Percentiles rank a stretch among this genome's conserved stretches.
These are phyloP conservation scores for Thelephora terrestris DNA, from an alignment of 1,284 basidiomycete species.

Conservation along the genomic window DNA sequence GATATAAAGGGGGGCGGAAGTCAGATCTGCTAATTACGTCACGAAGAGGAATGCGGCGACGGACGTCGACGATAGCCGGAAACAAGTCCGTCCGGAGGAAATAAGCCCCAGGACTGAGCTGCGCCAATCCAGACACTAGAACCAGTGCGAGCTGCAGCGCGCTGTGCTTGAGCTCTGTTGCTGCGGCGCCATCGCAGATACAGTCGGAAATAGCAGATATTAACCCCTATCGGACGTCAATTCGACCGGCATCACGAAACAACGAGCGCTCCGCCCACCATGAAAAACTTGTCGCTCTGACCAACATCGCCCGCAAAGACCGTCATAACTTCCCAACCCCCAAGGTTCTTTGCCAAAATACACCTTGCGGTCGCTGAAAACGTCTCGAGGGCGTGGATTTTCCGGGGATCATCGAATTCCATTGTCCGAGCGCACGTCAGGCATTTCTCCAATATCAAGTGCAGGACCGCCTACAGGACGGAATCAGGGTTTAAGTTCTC, in stretches of 20 bases:
- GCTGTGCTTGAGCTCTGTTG: slow-evolving; percentile 34
- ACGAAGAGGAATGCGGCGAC: slow-evolving; percentile 17
- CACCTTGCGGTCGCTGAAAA: slow-evolving; percentile 34
- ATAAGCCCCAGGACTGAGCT: slow-evolving; percentile 60
- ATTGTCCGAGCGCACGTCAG: slow-evolving; percentile 27
- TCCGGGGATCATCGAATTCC: slow-evolving; percentile 27
- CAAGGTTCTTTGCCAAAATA: slow-evolving; percentile 42
- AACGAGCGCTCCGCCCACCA: slow-evolving; percentile 24
- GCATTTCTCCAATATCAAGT: slow-evolving; percentile 36
- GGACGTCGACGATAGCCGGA: slow-evolving; percentile 38
- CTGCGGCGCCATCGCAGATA: background rate
- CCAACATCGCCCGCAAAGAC: slow-evolving; percentile 48
- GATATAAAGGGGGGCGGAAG: slow-evolving; percentile 27
- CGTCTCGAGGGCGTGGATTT: slow-evolving; percentile 38
- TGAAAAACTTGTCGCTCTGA: slow-evolving; percentile 47
- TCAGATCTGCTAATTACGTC: background rate
- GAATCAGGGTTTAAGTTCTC: slow-evolving; percentile 7
- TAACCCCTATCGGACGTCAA: too few relatives aligned
- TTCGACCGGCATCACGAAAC: slow-evolving; percentile 21
- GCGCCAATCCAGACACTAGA: slow-evolving; percentile 45
- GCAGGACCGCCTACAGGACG: slow-evolving; percentile 39
- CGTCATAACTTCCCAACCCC: slow-evolving; percentile 64
- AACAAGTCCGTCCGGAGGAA: slow-evolving; percentile 52
- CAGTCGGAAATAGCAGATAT: too few relatives aligned
- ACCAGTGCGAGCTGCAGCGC: slow-evolving; percentile 45